Conservation (phyloP, 495 filamentous ascomycete genomes). For the Xylaria sp. region DNA sequence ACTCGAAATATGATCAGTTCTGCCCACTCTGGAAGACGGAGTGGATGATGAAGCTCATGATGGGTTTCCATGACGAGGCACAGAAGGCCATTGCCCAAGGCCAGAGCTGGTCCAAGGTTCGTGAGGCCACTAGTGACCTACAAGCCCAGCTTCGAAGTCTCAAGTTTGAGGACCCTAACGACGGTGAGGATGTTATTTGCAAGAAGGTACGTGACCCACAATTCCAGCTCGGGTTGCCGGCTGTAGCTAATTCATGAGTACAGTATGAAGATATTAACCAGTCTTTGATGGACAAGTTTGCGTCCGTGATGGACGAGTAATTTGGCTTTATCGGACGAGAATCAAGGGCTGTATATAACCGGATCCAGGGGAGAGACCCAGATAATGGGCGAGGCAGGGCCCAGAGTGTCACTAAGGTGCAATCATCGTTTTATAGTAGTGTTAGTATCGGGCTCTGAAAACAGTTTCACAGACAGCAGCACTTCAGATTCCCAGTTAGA, state of each 20-base stretch:
- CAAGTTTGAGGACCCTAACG: conserved; percentile 92
- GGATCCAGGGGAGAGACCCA: neutral
- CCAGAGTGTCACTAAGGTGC: neutral
- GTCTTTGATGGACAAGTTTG: conserved; percentile 94
- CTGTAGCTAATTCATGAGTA: conserved; percentile 11
- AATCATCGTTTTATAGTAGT: conserved; percentile 15
- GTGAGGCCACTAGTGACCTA: conserved; percentile 87
- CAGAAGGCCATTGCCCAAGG: conserved; percentile 94
- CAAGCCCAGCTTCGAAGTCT: conserved; percentile 83
- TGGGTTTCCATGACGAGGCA: conserved; percentile 95
- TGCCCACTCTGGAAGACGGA: conserved; percentile 99
- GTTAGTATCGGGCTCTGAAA: conserved; percentile 10
- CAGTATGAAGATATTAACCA: conserved; percentile 92
- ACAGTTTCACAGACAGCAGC: neutral
- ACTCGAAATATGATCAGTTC: conserved; percentile 98
- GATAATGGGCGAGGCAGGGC: conserved; percentile 10
- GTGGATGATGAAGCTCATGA: conserved; percentile 99
- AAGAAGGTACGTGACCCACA: conserved; percentile 67
- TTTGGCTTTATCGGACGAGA: neutral
- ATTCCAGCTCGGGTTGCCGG: conserved; percentile 25
- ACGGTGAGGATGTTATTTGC: conserved; percentile 74
- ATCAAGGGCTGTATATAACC: conserved; percentile 24
- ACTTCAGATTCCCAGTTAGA: neutral
- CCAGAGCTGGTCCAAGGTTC: conserved; percentile 87
- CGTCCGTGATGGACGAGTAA: conserved; percentile 92